phyloP scores from a whole-genome alignment of 352 stramenopile species.

The Phytophthora gonapodyides region DNA sequence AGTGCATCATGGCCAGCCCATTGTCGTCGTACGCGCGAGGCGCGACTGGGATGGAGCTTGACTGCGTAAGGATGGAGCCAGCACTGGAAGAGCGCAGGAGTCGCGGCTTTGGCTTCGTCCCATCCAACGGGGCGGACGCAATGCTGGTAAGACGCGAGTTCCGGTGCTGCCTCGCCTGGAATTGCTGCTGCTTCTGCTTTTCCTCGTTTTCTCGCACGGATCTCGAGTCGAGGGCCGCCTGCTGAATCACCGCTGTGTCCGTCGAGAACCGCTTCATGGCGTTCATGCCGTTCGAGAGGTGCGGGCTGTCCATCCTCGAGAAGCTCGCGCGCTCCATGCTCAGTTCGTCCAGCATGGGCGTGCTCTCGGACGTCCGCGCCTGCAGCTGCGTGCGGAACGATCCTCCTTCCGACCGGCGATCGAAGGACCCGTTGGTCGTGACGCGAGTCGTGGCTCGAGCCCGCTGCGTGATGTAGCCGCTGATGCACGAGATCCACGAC shows the following conservation, averaged over 20 bases:
- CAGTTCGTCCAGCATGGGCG: constrained; percentile 46
- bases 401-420: constrained; percentile 36
- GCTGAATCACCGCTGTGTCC: constrained; percentile 64
- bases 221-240: constrained; percentile 57
- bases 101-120: constrained; percentile 31
- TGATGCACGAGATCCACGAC: constrained; percentile 70
- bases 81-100: constrained; percentile 70
- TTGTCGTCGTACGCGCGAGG: constrained; percentile 53
- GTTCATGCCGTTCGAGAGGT: constrained; percentile 40
- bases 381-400: constrained; percentile 43
- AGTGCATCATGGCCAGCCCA: constrained; percentile 43
- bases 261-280: constrained; percentile 72
- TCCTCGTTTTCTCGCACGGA: constrained; percentile 47
- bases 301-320: constrained; percentile 36
- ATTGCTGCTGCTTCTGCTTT: constrained; percentile 39
- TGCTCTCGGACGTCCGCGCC: constrained; percentile 41
- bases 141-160: constrained; percentile 52
- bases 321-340: constrained; percentile 40
- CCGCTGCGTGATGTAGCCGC: constrained; percentile 50
- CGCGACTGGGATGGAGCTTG: constrained; percentile 20
- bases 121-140: constrained; percentile 31
- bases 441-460: constrained; percentile 24
- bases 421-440: constrained; percentile 42
- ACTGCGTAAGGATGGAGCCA: constrained; percentile 62
- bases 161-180: constrained; percentile 34